Conservation (phyloP, 208 protist genomes). For the Trypanosomatidae sp. region DNA sequence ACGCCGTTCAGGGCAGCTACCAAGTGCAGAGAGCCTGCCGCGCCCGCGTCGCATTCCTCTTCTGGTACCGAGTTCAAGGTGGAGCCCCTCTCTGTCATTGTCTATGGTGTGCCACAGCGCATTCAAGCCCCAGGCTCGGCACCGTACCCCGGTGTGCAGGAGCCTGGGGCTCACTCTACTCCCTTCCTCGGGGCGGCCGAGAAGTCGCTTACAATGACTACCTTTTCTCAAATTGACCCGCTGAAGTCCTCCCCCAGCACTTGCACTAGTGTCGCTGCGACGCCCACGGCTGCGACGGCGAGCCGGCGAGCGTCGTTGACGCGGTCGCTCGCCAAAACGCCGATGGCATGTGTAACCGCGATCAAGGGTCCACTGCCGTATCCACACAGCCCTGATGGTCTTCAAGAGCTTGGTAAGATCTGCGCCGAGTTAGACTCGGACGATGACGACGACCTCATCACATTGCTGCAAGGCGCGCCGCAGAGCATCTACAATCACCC, state of each 20-base stretch:
- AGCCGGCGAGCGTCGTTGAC: not conserved
- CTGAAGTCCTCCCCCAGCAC: not conserved
- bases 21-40: not conserved
- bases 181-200: not conserved
- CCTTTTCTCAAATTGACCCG: not conserved
- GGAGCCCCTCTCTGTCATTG: conserved; percentile 16
- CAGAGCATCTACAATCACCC: conserved; percentile 44
- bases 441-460: conserved; percentile 26
- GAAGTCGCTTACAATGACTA: not conserved
- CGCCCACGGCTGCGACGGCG: not conserved
- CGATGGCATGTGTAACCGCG: no score
- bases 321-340: not conserved
- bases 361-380: conserved; percentile 32
- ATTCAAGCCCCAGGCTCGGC: not conserved
- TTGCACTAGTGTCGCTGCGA: not conserved
- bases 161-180: not conserved
- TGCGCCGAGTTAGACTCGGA: not conserved
- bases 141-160: not conserved
- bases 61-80: not conserved
- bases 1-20: not conserved
- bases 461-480: conserved; percentile 24
- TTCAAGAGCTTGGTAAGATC: conserved; percentile 24
- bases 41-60: not conserved
- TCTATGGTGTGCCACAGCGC: conserved; percentile 25
- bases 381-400: conserved; percentile 43